A percentile compares a stretch with the other conserved stretches of the same genome.
phyloP scores from a whole-genome alignment of 148 eudicot species.

The Rhododendron henanense region DNA sequence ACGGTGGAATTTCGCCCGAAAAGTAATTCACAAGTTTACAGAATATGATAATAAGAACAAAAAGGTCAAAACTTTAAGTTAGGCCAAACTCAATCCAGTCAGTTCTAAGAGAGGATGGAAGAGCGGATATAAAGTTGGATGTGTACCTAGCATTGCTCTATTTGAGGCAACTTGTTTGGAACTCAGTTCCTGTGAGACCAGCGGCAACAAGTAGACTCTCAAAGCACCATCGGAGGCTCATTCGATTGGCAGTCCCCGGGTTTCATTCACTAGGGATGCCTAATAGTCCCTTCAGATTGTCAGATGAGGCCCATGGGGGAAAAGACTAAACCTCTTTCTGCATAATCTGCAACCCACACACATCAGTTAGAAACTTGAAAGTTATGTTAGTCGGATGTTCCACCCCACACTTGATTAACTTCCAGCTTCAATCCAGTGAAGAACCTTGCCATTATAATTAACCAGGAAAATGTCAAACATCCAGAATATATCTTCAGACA shows the following conservation, averaged over 20 bases:
- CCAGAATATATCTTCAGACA: neutral
- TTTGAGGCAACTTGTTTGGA: neutral
- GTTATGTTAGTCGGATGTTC: neutral
- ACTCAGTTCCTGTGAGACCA: neutral
- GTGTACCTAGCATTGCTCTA: neutral
- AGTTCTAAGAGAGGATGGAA: constrained; percentile 12
- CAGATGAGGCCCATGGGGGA: neutral
- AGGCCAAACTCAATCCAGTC: neutral
- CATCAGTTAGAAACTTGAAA: neutral
- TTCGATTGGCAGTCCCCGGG: neutral
- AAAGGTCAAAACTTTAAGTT: neutral
- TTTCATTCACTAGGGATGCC: neutral
- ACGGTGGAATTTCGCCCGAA: neutral
- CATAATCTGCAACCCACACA: constrained; percentile 4
- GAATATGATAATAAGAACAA: neutral
- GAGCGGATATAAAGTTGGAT: neutral
- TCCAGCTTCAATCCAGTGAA: neutral
- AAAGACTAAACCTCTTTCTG: neutral
- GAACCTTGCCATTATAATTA: neutral
- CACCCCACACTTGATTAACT: neutral
- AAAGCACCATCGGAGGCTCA: neutral
- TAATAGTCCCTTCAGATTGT: neutral
- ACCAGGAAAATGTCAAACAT: neutral
- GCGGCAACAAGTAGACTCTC: neutral
- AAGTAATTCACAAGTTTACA: neutral